These are phyloP conservation scores for Basidiobolus heterosporus DNA, from an alignment of 371 early-diverging fungal genomes.

Conservation along the genomic window DNA sequence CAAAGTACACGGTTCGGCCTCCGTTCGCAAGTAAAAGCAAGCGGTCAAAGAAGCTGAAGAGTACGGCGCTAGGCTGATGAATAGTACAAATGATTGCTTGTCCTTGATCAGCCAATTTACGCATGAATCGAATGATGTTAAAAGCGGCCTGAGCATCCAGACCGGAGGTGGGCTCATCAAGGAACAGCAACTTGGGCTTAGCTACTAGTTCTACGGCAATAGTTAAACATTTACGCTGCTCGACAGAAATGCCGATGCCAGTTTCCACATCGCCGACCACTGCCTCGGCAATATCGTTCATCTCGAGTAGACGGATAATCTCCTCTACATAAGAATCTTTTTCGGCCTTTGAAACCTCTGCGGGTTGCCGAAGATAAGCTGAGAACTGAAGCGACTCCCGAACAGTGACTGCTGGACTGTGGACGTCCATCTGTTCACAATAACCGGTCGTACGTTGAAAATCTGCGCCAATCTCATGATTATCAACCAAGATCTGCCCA, in stretches of 20 bases:
- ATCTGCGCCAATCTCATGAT: slow-evolving; percentile 18
- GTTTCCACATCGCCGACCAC: slow-evolving; percentile 30
- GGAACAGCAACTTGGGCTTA: slow-evolving; percentile 51
- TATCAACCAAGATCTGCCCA: slow-evolving; percentile 37
- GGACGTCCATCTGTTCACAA: slow-evolving; percentile 71
- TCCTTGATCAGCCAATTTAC: slow-evolving; percentile 47
- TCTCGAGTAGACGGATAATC: slow-evolving; percentile 43
- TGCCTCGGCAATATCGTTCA: slow-evolving; percentile 39
- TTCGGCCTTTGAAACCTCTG: slow-evolving; percentile 33
- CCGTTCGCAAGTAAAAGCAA: slow-evolving; percentile 61
- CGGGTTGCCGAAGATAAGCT: slow-evolving; percentile 47
- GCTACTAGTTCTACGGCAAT: slow-evolving; percentile 54
- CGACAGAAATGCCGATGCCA: slow-evolving; percentile 40
- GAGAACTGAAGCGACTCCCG: slow-evolving; percentile 47
- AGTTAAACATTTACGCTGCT: slow-evolving; percentile 46
- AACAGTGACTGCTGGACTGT: slow-evolving; percentile 33
- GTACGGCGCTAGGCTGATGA: slow-evolving; percentile 67
- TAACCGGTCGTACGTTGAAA: slow-evolving; percentile 63
- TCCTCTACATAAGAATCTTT: slow-evolving; percentile 49
- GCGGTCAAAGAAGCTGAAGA: slow-evolving; percentile 69
- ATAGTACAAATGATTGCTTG: slow-evolving; percentile 61
- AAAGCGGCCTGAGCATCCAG: slow-evolving; percentile 42
- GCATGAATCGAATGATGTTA: slow-evolving; percentile 56
- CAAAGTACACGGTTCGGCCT: slow-evolving; percentile 64
- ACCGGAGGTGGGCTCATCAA: slow-evolving; percentile 74